Percentiles rank a stretch among this genome's conserved stretches.
Evolutionary conservation across 768 basidiomycete genomes (phyloP).

Genomic region (Mycena chlorophos): DNA sequence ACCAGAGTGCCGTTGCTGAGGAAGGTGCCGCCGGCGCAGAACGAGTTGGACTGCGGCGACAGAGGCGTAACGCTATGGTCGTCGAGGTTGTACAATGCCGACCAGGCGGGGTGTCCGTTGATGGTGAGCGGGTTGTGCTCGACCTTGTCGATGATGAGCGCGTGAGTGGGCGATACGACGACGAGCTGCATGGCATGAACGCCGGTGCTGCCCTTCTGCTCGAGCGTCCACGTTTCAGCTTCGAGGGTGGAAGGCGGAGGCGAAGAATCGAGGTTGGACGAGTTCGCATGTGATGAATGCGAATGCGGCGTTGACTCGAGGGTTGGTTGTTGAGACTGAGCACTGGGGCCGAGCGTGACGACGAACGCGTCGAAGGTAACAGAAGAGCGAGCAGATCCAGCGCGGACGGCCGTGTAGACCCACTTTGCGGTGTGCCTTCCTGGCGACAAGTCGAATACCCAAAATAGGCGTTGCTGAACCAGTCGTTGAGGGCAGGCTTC

Average conservation of each 20-base stretch:
- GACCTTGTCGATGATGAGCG: conserved; percentile 78
- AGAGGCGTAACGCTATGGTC: conserved; percentile 64
- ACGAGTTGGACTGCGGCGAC: conserved; percentile 73
- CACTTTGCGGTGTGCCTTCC: conserved; percentile 65
- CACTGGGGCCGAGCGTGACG: conserved; percentile 51
- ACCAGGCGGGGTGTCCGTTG: conserved; percentile 81
- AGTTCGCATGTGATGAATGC: too few species aligned
- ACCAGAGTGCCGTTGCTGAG: conserved; percentile 74
- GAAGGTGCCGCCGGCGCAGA: conserved; percentile 83
- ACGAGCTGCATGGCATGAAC: conserved; percentile 78
- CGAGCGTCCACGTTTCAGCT: conserved; percentile 52
- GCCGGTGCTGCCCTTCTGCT: conserved; percentile 69
- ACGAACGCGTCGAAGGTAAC: conserved; percentile 69
- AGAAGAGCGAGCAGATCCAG: conserved; percentile 34
- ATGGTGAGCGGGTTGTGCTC: conserved; percentile 80
- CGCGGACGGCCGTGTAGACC: conserved; percentile 50
- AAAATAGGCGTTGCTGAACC: conserved; percentile 67
- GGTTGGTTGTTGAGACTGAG: conserved; percentile 6
- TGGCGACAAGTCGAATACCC: conserved; percentile 50
- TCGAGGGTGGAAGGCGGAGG: conserved; percentile 13
- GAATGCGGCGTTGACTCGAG: conserved; percentile 1
- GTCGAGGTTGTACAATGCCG: conserved; percentile 66
- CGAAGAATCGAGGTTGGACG: not conserved
- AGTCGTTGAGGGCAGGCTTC: conserved; percentile 38
- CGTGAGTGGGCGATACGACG: conserved; percentile 68